phyloP scores from a whole-genome alignment of 495 filamentous ascomycete genomes.

The Talaromyces stipitatus region DNA sequence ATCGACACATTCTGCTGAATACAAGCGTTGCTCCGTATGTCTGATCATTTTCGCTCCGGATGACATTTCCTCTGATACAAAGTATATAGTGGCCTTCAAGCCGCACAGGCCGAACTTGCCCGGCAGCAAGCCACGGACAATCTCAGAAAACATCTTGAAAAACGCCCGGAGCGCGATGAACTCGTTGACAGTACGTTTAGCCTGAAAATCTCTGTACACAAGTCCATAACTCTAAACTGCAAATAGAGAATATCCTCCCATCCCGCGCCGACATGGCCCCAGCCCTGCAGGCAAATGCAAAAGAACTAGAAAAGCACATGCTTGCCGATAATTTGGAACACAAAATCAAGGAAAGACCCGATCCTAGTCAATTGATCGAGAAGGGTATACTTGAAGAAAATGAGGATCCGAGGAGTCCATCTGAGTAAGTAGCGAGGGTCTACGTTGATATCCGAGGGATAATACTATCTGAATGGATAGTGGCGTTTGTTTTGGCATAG shows the following conservation, averaged over 20 bases:
- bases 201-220: too few species aligned
- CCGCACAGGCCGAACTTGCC: constrained; percentile 53
- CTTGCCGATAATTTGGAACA: constrained; percentile 75
- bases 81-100: constrained; percentile 38
- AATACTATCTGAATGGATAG: not conserved
- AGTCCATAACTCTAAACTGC: not conserved
- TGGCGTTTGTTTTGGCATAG: not conserved
- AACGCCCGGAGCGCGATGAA: constrained; percentile 55
- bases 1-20: constrained; percentile 65
- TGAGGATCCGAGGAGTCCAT: constrained; percentile 28
- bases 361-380: constrained; percentile 65
- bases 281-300: constrained; percentile 65
- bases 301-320: constrained; percentile 79
- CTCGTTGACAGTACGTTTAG: constrained; percentile 61
- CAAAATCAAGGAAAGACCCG: constrained; percentile 66
- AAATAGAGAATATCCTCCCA: constrained; percentile 72
- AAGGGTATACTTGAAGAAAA: constrained; percentile 69
- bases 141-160: constrained; percentile 59
- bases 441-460: not conserved
- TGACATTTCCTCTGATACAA: not conserved
- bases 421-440: not conserved
- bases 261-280: constrained; percentile 62
- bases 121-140: constrained; percentile 55
- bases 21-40: constrained; percentile 61
- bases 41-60: not conserved